Evolutionary conservation across 1,284 basidiomycete genomes (phyloP).

Genomic region (Tilletiopsis washingtonensis): DNA sequence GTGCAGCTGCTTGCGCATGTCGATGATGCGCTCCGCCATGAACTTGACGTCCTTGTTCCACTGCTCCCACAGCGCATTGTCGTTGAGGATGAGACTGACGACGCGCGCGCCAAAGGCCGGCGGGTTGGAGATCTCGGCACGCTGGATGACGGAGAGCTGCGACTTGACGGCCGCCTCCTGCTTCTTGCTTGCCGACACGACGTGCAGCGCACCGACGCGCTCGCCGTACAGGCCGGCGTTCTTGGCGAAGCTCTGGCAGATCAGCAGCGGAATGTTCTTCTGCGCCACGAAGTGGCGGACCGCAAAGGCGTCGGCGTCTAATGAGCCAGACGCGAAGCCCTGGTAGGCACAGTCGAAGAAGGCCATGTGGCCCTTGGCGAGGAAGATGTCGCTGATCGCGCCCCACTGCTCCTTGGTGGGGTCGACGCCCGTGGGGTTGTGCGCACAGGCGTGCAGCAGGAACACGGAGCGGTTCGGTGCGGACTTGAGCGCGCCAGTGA

Average conservation of each 20-base stretch:
- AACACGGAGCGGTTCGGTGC: slow-evolving; percentile 73
- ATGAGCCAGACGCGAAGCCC: slow-evolving; percentile 79
- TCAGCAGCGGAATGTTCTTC: slow-evolving; percentile 65
- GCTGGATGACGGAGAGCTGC: slow-evolving; percentile 76
- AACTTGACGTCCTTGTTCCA: slow-evolving; percentile 85
- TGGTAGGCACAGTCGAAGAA: slow-evolving; percentile 97
- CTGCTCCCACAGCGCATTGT: slow-evolving; percentile 63
- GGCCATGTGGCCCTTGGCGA: slow-evolving; percentile 70
- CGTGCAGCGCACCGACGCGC: slow-evolving; percentile 60
- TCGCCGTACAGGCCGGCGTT: slow-evolving; percentile 88
- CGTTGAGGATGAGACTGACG: slow-evolving; percentile 56
- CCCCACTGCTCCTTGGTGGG: slow-evolving; percentile 84
- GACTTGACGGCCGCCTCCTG: slow-evolving; percentile 30
- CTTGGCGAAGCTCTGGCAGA: slow-evolving; percentile 95
- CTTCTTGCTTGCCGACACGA: slow-evolving; percentile 26
- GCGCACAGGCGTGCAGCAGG: slow-evolving; percentile 85
- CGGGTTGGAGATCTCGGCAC: slow-evolving; percentile 88
- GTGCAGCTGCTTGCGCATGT: slow-evolving; percentile 75
- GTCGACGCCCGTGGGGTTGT: slow-evolving; percentile 90
- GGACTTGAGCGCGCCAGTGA: slow-evolving; percentile 55
- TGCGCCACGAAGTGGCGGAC: slow-evolving; percentile 76
- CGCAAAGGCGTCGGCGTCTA: slow-evolving; percentile 82
- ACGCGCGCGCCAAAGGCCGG: slow-evolving; percentile 81
- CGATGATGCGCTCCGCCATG: slow-evolving; percentile 85
- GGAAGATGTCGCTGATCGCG: slow-evolving; percentile 66